phyloP scores from a whole-genome alignment of 1,284 basidiomycete genomes.

The Fomitopsis betulina region DNA sequence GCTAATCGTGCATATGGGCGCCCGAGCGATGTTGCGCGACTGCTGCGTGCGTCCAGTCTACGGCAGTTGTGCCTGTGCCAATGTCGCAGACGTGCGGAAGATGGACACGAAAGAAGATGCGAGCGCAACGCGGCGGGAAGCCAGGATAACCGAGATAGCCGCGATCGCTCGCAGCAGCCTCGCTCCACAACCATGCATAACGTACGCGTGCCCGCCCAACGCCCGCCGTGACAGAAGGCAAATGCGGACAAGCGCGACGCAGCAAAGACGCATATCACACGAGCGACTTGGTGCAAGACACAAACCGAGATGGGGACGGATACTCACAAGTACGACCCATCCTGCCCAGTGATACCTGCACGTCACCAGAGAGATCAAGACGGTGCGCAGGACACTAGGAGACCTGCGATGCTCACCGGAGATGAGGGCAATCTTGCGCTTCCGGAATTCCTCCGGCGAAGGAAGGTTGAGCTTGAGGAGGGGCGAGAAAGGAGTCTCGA shows the following conservation, averaged over 20 bases:
- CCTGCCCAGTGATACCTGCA: conserved; percentile 87
- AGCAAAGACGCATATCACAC: conserved; percentile 9
- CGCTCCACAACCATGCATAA: neutral
- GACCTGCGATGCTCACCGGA: conserved; percentile 52
- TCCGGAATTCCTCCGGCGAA: conserved; percentile 72
- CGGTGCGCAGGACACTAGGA: neutral
- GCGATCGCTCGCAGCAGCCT: neutral
- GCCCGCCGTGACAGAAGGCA: neutral
- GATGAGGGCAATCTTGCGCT: conserved; percentile 86
- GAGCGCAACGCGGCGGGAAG: neutral
- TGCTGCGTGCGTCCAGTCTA: neutral
- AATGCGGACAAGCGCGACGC: neutral
- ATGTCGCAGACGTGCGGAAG: neutral
- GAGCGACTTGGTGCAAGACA: neutral
- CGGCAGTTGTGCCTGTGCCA: neutral
- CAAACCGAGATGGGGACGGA: neutral
- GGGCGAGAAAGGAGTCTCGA: conserved; percentile 27
- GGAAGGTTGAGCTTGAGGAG: conserved; percentile 56
- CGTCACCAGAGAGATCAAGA: conserved; percentile 6
- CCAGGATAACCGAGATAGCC: neutral
- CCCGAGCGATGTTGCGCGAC: neutral
- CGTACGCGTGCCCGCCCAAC: neutral
- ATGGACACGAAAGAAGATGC: neutral
- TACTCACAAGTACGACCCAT: conserved; percentile 82
- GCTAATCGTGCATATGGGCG: neutral